phyloP scores from a whole-genome alignment of 169 alveolate species.

The Plasmodium falciparum region DNA sequence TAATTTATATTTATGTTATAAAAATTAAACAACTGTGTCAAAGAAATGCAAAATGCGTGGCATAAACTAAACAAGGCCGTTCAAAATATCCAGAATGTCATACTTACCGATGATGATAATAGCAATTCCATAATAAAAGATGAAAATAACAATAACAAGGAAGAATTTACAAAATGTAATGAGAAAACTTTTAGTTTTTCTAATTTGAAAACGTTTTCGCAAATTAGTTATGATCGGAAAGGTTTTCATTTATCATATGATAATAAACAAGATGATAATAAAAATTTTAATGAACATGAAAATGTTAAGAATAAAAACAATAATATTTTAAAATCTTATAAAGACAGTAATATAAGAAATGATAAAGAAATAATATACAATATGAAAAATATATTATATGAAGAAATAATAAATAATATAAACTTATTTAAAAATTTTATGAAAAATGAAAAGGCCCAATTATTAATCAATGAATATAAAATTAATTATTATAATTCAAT shows the following conservation, averaged over 20 bases:
- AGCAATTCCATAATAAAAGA: not conserved
- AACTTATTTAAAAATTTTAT: conserved; percentile 12
- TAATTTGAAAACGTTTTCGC: not conserved
- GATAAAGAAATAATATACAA: not conserved
- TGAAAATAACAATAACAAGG: not conserved
- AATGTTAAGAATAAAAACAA: no score
- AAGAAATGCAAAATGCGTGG: conserved; percentile 63
- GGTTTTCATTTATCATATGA: no score
- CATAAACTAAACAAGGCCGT: conserved; percentile 25
- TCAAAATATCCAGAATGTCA: conserved; percentile 49
- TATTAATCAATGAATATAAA: conserved; percentile 21
- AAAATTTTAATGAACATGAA: not conserved
- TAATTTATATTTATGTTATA: no score
- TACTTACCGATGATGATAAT: conserved; percentile 35
- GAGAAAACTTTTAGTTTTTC: not conserved
- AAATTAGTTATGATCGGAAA: no score
- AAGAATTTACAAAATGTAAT: conserved; percentile 16
- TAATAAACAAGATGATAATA: not conserved
- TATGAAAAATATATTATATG: conserved; percentile 27
- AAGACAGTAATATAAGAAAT: not conserved
- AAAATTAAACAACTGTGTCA: not conserved
- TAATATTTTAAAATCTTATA: no score
- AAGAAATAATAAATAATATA: conserved; percentile 32
- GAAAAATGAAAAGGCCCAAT: conserved; percentile 27
- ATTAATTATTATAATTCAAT: conserved; percentile 21